Evolutionary conservation across 1,284 basidiomycete species (phyloP), one percentile per base, ranked within the genome.

Genomic region (Athelia psychrophila): DNA sequence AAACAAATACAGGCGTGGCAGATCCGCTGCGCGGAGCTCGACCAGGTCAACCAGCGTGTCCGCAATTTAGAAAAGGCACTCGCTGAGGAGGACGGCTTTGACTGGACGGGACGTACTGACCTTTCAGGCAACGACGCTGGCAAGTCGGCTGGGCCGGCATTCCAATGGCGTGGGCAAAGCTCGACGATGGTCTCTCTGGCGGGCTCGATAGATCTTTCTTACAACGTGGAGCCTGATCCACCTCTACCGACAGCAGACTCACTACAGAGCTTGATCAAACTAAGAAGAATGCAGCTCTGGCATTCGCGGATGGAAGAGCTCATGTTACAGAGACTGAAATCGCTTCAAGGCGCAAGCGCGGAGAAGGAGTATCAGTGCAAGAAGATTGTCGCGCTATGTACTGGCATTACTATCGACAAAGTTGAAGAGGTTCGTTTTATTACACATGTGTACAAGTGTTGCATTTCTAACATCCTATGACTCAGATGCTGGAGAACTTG

Each of bases 361-460:
- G 90, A 90, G 68, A 93, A 91, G 68, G 89, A 94, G 63, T 87
- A 87, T 59, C 86, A 92, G 70, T 97, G 92, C 73, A 88, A 93
- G 70, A 93, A 87, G 71, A 88, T 98, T 54, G 89, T 98, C 19
- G 86, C 93, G 20, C 73, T 96, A 50, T 96, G 93, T 67, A 93
- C 93, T 6, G 90, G 91, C 42, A 87, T 95, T 48, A 82, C 91
- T 2, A 79, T 93, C 46, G 91, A 95, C 60, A 88, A 88, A 66
- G 90, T 98, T 44, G 95, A 97, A 69, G 84, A 85, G 62, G 93
- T 95, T 67, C 78, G 88, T 80, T 12, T 52, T 44, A 19, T 54
- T 45, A 49, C 16, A 36, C 50, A 36, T 30, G 23, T 30, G 45
- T 27, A 30, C 27, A 30, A 30, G 27, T 30, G 13, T 13, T 13